Evolutionary conservation across 2,329 filamentous ascomycete genomes (phyloP).

Genomic region (Lithohypha guttulata): DNA sequence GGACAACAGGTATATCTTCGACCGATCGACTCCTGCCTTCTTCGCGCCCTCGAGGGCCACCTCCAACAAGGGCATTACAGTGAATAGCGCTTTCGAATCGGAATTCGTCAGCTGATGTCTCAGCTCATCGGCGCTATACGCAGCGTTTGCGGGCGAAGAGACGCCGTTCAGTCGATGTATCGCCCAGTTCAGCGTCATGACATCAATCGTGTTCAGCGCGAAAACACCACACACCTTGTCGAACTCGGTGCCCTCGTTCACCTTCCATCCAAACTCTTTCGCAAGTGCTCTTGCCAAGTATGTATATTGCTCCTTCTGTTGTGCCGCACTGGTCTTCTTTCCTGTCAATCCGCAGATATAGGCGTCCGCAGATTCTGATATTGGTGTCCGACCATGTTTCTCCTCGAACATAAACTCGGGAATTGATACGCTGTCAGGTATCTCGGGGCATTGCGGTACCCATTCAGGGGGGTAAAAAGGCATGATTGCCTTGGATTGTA

Average conservation of each 20-base stretch:
- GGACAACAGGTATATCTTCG: conserved; percentile 59
- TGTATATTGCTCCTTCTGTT: conserved; percentile 57
- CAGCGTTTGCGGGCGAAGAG: conserved; percentile 63
- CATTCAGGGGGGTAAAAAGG: conserved; percentile 35
- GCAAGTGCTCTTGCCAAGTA: conserved; percentile 56
- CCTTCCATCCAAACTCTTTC: conserved; percentile 60
- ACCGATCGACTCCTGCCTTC: conserved; percentile 50
- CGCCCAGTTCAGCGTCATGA: conserved; percentile 60
- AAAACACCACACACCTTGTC: conserved; percentile 70
- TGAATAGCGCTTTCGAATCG: conserved; percentile 59
- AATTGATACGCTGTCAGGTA: conserved; percentile 64
- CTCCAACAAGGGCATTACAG: conserved; percentile 55
- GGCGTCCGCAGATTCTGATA: conserved; percentile 54
- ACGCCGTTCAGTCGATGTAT: conserved; percentile 66
- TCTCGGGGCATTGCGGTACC: conserved; percentile 37
- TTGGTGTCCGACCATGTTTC: conserved; percentile 53
- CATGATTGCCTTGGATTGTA: too few species aligned
- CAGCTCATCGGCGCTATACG: conserved; percentile 59
- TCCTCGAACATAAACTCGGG: conserved; percentile 69
- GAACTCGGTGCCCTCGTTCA: conserved; percentile 64
- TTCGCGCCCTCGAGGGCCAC: conserved; percentile 55
- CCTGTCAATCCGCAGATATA: conserved; percentile 70
- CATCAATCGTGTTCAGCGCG: conserved; percentile 76
- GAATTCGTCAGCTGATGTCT: conserved; percentile 62
- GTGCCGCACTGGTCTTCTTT: conserved; percentile 50